Evolutionary conservation across 1,284 basidiomycete genomes (phyloP).

Genomic region (Meira miltonrushii): DNA sequence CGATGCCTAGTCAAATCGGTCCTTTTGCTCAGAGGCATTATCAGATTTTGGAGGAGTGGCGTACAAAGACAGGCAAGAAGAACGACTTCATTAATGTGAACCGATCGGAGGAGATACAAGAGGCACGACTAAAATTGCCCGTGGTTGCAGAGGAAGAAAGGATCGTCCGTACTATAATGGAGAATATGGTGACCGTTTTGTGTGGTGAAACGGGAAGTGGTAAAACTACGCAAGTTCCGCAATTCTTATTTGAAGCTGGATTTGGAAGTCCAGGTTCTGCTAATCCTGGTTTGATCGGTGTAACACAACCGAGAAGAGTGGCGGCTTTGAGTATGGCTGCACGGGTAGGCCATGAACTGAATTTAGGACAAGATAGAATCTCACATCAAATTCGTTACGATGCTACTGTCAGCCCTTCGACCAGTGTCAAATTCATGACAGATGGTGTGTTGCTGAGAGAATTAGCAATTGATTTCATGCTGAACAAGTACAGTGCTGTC

Average conservation of each 20-base stretch:
- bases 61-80: background rate
- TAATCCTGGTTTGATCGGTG: conserved; percentile 95
- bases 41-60: conserved; percentile 12
- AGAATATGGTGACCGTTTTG: conserved; percentile 72
- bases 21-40: conserved; percentile 33
- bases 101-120: conserved; percentile 70
- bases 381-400: conserved; percentile 98
- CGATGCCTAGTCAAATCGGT: conserved; percentile 19
- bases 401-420: conserved; percentile 78
- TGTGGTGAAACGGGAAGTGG: conserved; percentile 90
- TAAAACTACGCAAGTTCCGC: conserved; percentile 97
- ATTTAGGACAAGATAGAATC: conserved; percentile 70
- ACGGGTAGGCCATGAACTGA: conserved; percentile 83
- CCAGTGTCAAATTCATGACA: conserved; percentile 98
- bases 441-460: conserved; percentile 95
- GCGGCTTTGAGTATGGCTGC: conserved; percentile 93
- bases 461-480: conserved; percentile 80
- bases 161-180: conserved; percentile 83
- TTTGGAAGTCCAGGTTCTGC: conserved; percentile 80
- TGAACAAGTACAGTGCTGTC: conserved; percentile 77
- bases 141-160: conserved; percentile 89
- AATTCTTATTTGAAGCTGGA: conserved; percentile 87
- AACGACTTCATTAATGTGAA: conserved; percentile 62
- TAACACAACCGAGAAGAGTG: conserved; percentile 95
- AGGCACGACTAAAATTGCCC: conserved; percentile 73